Base-by-base conservation (phyloP, 495 filamentous ascomycete species). In the Elaphomyces granulatus region DNA sequence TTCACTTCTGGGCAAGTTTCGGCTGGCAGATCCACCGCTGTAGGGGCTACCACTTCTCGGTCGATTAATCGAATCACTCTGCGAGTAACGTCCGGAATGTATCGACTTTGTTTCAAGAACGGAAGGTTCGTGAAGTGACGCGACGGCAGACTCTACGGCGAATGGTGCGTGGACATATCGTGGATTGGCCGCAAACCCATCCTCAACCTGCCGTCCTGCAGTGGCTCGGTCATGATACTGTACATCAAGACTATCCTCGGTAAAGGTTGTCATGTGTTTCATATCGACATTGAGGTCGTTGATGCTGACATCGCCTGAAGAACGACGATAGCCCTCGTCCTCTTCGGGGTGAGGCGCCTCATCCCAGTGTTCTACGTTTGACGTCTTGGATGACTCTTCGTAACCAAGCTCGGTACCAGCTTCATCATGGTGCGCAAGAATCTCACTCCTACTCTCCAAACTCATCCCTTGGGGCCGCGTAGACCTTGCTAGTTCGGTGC, bases 71-170 rank as follows among this genome's bases (percentile, higher is more conserved):
- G 57, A 45, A 16, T 63, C 54, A 2, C 45, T 49, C 34, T 64
- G 57, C 1, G 63, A 66, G 10, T 55, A 56, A 14, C 34, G 42
- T 16, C 46, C 47, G 15, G 62, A 67, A 14, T 53, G 53, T 23
- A 48, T 53, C 9, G 58, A 63, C 30, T 58, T 32, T 3, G 58
- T 56, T 26, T 63, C 60, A 19, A 67, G 44, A n/a, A 78, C 67
- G 2, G 86, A 88, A 7, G 78, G 80, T 23, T 92, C 82, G 34
- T 85, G 72, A 7, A 95, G 66, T 6, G 85, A 92, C 8, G 87
- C 87, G 23, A 94, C 87, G 16, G 79, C 80, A 21, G 87, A 94
- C 56, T 93, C 85, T 3, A 88, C 78, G 4, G 68, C 80, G n/a
- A 70, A 42, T 2, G 77, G 78, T 4, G 69, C 6, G 36, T 82